Percentiles rank a stretch among this genome's conserved stretches.
These are phyloP conservation scores for Populus simonii DNA, from an alignment of 345 rosid genomes.

Conservation along the genomic window DNA sequence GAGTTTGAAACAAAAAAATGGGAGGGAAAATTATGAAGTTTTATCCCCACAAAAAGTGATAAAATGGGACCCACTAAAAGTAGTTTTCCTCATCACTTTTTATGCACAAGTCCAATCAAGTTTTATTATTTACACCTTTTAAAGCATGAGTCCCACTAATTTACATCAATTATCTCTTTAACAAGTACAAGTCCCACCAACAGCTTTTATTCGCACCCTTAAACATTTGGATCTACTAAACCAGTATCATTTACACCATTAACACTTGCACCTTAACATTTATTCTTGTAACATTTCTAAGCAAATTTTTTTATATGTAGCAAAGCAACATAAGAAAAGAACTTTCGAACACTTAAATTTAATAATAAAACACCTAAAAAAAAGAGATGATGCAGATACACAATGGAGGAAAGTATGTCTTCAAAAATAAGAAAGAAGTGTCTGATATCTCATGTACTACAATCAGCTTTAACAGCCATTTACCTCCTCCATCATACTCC, in stretches of 20 bases:
- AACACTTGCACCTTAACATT: no score
- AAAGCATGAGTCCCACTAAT: neutral
- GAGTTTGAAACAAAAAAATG: no score
- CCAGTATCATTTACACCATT: neutral
- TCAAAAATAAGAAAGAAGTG: neutral
- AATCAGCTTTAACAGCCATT: neutral
- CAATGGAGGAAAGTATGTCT: neutral
- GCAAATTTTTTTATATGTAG: neutral
- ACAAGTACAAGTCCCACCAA: neutral
- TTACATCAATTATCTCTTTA: neutral
- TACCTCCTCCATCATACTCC: conserved; percentile 86
- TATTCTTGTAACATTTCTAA: neutral
- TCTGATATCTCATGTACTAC: neutral
- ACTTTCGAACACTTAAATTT: neutral
- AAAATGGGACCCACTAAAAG: neutral
- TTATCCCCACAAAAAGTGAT: neutral
- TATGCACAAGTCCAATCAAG: neutral
- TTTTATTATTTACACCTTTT: no score
- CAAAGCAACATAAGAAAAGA: neutral
- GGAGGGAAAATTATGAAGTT: neutral
- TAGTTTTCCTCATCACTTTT: neutral
- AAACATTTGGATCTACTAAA: neutral
- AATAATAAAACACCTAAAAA: neutral
- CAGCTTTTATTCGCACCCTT: neutral
- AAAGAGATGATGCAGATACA: neutral